These are phyloP conservation scores for Candida sonorensis DNA, from an alignment of 805 yeast species.

Conservation along the genomic window DNA sequence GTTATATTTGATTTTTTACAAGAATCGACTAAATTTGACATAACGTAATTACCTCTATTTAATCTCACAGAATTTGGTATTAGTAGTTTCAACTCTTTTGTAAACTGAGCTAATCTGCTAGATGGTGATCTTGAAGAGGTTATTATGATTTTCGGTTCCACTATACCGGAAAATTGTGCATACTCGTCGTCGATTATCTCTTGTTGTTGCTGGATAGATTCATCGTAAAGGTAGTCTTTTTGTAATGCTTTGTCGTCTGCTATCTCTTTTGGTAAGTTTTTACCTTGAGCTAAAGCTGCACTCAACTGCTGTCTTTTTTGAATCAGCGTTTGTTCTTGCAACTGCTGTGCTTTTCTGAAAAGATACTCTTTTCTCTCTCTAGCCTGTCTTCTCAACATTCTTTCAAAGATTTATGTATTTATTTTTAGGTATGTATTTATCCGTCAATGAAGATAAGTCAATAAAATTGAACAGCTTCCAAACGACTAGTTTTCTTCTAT, in stretches of 20 bases:
- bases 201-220: slow-evolving; percentile 45
- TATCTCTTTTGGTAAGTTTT: slow-evolving; percentile 80
- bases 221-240: slow-evolving; percentile 80
- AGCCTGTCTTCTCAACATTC: slow-evolving; percentile 83
- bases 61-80: slow-evolving; percentile 86
- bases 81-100: slow-evolving; percentile 83
- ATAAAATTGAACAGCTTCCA: too few species aligned
- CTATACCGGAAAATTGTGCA: slow-evolving; percentile 75
- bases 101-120: slow-evolving; percentile 77
- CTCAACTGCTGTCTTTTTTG: slow-evolving; percentile 83
- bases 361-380: slow-evolving; percentile 94
- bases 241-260: slow-evolving; percentile 83
- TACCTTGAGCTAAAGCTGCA: slow-evolving; percentile 87
- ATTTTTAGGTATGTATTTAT: background rate
- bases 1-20: slow-evolving; percentile 73
- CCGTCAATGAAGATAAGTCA: background rate
- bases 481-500: too few species aligned
- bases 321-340: slow-evolving; percentile 80
- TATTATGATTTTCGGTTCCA: slow-evolving; percentile 84
- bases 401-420: too few species aligned
- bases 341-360: slow-evolving; percentile 79
- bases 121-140: slow-evolving; percentile 94
- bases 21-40: slow-evolving; percentile 78
- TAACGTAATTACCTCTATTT: slow-evolving; percentile 88
- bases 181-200: slow-evolving; percentile 82